phyloP scores from a whole-genome alignment of 331 rosid genomes.

The Cydonia oblonga region DNA sequence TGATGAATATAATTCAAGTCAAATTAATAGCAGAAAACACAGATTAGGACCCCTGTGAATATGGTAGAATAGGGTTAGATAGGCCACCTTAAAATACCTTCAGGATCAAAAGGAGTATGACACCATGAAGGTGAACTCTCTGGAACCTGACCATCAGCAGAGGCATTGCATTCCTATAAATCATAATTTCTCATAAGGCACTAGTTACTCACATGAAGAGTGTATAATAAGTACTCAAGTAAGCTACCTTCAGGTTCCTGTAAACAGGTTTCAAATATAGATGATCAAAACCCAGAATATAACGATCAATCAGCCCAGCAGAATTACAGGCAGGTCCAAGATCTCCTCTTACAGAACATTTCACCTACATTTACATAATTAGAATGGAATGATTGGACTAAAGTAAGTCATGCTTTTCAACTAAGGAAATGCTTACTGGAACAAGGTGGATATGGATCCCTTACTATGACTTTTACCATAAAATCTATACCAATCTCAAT shows the following conservation, averaged over 20 bases:
- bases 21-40: no score
- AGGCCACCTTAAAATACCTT: slow-evolving; percentile 78
- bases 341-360: slow-evolving; percentile 77
- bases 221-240: not conserved
- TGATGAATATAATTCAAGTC: no score
- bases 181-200: slow-evolving; percentile 19
- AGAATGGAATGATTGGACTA: slow-evolving; percentile 8
- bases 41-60: no score
- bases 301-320: slow-evolving; percentile 89
- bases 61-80: slow-evolving; percentile 5
- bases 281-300: slow-evolving; percentile 60
- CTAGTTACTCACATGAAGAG: slow-evolving; percentile 4
- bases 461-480: not conserved
- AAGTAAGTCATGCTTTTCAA: not conserved
- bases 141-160: slow-evolving; percentile 41
- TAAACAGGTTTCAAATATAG: slow-evolving; percentile 67
- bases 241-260: slow-evolving; percentile 72
- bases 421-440: not conserved
- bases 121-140: slow-evolving; percentile 83
- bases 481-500: not conserved
- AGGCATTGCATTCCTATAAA: slow-evolving; percentile 66
- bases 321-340: slow-evolving; percentile 90
- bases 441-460: not conserved
- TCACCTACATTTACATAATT: slow-evolving; percentile 46
- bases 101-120: slow-evolving; percentile 87